phyloP scores from a whole-genome alignment of 768 basidiomycete genomes.

The Dendrothele bispora region DNA sequence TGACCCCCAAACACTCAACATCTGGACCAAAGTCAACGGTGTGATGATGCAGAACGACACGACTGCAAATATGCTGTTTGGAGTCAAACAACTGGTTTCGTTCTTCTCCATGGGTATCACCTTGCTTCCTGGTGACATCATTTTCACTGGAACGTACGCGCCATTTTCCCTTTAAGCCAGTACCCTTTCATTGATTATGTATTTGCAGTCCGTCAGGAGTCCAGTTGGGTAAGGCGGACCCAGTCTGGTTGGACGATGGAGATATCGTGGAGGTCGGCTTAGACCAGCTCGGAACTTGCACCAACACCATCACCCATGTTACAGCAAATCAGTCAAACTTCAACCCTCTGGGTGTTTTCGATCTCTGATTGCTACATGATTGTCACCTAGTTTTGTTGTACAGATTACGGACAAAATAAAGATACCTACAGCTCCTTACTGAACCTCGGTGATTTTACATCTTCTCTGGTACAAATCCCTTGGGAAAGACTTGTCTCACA shows the following conservation, averaged over 20 bases:
- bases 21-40: slow-evolving; percentile 43
- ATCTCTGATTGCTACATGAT: not conserved
- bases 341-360: slow-evolving; percentile 4
- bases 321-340: slow-evolving; percentile 2
- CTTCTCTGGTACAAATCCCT: slow-evolving; percentile 48
- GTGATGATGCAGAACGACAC: slow-evolving; percentile 38
- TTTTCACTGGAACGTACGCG: slow-evolving; percentile 43
- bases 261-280: slow-evolving; percentile 39
- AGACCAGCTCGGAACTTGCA: slow-evolving; percentile 39
- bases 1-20: slow-evolving; percentile 38
- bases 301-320: slow-evolving; percentile 18
- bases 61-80: slow-evolving; percentile 43
- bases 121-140: slow-evolving; percentile 39
- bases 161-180: not conserved
- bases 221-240: slow-evolving; percentile 31
- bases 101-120: slow-evolving; percentile 48
- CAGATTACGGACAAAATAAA: not conserved
- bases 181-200: not conserved
- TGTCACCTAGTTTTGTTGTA: not conserved
- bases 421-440: too few relatives aligned
- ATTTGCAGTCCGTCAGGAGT: slow-evolving; percentile 32
- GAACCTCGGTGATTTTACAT: not conserved
- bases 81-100: slow-evolving; percentile 36
- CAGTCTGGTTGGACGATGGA: slow-evolving; percentile 34
- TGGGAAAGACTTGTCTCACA: slow-evolving; percentile 85